Base-by-base conservation (phyloP, 208 protist species). In the Acanthamoeba healyi region DNA sequence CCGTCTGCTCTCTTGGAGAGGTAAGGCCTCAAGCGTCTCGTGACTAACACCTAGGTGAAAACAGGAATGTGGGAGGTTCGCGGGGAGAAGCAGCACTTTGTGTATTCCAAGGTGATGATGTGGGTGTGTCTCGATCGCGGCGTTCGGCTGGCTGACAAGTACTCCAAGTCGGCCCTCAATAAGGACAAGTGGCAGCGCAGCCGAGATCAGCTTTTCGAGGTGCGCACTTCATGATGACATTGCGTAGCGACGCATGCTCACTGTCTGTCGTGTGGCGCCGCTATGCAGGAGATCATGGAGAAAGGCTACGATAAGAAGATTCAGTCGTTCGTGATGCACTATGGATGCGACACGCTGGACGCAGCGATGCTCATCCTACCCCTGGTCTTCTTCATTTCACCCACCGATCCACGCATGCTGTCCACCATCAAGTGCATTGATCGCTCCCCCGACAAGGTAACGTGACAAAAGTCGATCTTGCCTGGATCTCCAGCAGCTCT, bases 1-100 rank as follows among this genome's bases (percentile, higher is more conserved):
- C 0, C 19, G n/a, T 32, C 29, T 10, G n/a, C 26, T 42, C 0
- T n/a, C 51, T 1, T 58, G 26, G 34, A 32, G 44, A 22, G n/a
- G n/a, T n/a, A n/a, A n/a, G n/a, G n/a, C n/a, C n/a, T n/a, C n/a
- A n/a, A n/a, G n/a, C 22, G 22, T 26, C 54, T 26, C 22, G 54
- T 61, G 54, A 26, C 22, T 61, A 12, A 22, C 22, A 12, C 54
- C 54, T 26, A n/a, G n/a, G n/a, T n/a, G n/a, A n/a, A n/a, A 29
- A 93, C n/a, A 89, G 94, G 94, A 10, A 94, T 97, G 32, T 97
- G 96, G 96, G 96, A 97, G 63, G 95, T 97, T 14, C 44, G 96
- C 70, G 95, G 96, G 38, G 95, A 79, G 34, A 87, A 93, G 46
- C 92, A 96, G 63, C 86, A 97, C 51, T 97, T 97, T 74, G 72